Evolutionary conservation across 768 basidiomycete genomes (phyloP).

Genomic region (Rhizopogon vinicolor): DNA sequence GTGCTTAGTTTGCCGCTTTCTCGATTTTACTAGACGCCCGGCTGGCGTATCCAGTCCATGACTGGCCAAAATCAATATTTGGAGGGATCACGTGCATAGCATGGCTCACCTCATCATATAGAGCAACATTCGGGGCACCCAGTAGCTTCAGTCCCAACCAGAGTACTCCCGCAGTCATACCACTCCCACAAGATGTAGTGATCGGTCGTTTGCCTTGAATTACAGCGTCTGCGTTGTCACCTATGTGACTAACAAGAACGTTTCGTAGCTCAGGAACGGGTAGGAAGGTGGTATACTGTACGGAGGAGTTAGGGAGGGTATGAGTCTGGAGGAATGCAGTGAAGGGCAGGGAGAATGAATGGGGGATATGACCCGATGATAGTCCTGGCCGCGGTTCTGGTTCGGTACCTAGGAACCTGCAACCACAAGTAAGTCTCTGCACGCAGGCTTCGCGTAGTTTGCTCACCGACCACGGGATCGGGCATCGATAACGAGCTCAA

Average conservation of each 20-base stretch:
- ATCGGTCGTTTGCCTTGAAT: slow-evolving; percentile 57
- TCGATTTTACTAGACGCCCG: slow-evolving; percentile 70
- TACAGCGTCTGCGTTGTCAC: slow-evolving; percentile 53
- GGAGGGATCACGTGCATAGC: slow-evolving; percentile 5
- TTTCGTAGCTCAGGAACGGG: slow-evolving; percentile 51
- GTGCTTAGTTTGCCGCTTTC: slow-evolving; percentile 30
- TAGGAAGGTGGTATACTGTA: slow-evolving; percentile 56
- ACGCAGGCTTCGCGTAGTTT: neutral
- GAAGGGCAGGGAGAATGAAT: slow-evolving; percentile 84
- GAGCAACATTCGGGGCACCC: slow-evolving; percentile 52
- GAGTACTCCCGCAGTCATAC: slow-evolving; percentile 95
- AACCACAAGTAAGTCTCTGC: slow-evolving; percentile 2
- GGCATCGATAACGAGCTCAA: slow-evolving; percentile 84
- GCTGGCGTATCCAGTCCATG: slow-evolving; percentile 92
- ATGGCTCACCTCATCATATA: slow-evolving; percentile 88
- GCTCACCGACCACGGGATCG: slow-evolving; percentile 74
- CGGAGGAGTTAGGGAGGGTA: slow-evolving; percentile 26
- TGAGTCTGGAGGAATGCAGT: slow-evolving; percentile 56
- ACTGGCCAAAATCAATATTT: slow-evolving; percentile 43
- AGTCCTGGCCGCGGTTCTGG: slow-evolving; percentile 89
- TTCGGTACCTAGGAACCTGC: slow-evolving; percentile 73
- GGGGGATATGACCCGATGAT: slow-evolving; percentile 89
- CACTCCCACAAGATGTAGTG: slow-evolving; percentile 85
- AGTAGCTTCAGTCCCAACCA: slow-evolving; percentile 88
- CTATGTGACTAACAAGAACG: slow-evolving; percentile 61